Conservation (phyloP, 768 basidiomycete species). For the Cubamyces lactineus region DNA sequence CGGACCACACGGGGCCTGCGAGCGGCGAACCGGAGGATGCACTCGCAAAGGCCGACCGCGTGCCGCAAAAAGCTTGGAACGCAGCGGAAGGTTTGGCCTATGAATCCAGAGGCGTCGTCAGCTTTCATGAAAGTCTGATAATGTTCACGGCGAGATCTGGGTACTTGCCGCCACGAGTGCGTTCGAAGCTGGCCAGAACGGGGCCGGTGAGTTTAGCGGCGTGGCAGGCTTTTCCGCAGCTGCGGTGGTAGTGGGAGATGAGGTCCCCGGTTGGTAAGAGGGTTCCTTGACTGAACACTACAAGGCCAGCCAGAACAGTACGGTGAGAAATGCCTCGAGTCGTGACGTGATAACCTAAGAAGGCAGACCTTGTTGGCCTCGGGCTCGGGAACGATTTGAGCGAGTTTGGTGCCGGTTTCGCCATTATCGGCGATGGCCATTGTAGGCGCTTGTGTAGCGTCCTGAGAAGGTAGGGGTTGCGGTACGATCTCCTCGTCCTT, state of each 20-base stretch:
- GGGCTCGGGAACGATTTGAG: not conserved
- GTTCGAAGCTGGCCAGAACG: not conserved
- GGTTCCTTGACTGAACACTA: not conserved
- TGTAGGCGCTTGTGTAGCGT: not conserved
- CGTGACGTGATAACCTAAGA: not conserved
- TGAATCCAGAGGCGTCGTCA: too few relatives aligned
- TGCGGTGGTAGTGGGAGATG: not conserved
- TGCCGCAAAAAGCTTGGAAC: slow-evolving; percentile 30
- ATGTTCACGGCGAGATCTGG: not conserved
- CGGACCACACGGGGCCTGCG: slow-evolving; percentile 19
- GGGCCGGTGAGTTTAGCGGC: not conserved
- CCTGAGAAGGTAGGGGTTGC: not conserved
- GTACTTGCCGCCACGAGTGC: slow-evolving; percentile 10
- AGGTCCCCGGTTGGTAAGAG: not conserved
- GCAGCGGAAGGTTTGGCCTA: slow-evolving; percentile 31
- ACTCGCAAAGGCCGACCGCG: slow-evolving; percentile 22
- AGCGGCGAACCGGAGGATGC: not conserved
- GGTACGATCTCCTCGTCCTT: slow-evolving; percentile 10
- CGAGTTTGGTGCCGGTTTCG: not conserved
- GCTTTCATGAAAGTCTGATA: too few relatives aligned
- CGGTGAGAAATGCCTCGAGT: not conserved
- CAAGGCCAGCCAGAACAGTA: not conserved
- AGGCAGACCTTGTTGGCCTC: slow-evolving; percentile 2
- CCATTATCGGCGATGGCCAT: not conserved
- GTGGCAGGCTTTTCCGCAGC: not conserved